Percentiles rank a stretch among this genome's conserved stretches.
phyloP scores from a whole-genome alignment of 2,329 filamentous ascomycete genomes.

The Allantophomopsis lycopodina region DNA sequence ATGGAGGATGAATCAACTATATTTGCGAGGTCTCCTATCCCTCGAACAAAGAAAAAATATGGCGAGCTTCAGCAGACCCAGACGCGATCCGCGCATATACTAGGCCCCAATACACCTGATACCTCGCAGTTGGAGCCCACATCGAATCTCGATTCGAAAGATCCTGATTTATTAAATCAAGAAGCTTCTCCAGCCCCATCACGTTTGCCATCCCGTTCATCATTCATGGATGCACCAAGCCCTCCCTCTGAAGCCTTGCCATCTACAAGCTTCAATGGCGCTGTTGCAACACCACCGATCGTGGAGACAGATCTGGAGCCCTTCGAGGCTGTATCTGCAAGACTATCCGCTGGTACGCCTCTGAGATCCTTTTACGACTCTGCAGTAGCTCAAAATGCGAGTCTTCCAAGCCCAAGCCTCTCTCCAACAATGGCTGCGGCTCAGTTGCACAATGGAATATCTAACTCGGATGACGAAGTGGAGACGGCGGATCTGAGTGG shows the following conservation, averaged over 20 bases:
- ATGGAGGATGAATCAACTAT: too few species aligned
- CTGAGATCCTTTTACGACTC: constrained; percentile 47
- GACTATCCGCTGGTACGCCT: constrained; percentile 30
- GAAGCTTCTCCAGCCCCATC: too few species aligned
- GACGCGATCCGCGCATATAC: too few species aligned
- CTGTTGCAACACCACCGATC: constrained; percentile 61
- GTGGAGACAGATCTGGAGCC: constrained; percentile 58
- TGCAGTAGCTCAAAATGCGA: constrained; percentile 71
- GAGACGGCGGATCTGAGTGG: neutral
- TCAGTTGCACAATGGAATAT: constrained; percentile 26
- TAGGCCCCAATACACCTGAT: too few species aligned
- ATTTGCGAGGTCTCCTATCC: too few species aligned
- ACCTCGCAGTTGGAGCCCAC: too few species aligned
- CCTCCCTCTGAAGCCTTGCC: constrained; percentile 5
- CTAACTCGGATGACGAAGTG: constrained; percentile 8
- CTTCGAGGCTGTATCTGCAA: constrained; percentile 35
- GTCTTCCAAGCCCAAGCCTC: constrained; percentile 83
- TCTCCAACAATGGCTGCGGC: constrained; percentile 79
- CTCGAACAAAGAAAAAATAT: too few species aligned
- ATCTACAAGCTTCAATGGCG: constrained; percentile 41
- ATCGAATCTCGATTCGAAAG: too few species aligned
- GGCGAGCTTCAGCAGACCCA: too few species aligned
- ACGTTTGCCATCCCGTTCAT: too few species aligned
- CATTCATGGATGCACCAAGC: constrained; percentile 12
- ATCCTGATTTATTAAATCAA: too few species aligned